Evolutionary conservation across 768 basidiomycete genomes (phyloP), one percentile per base, ranked within the genome.

Genomic region (Trametes elegans): DNA sequence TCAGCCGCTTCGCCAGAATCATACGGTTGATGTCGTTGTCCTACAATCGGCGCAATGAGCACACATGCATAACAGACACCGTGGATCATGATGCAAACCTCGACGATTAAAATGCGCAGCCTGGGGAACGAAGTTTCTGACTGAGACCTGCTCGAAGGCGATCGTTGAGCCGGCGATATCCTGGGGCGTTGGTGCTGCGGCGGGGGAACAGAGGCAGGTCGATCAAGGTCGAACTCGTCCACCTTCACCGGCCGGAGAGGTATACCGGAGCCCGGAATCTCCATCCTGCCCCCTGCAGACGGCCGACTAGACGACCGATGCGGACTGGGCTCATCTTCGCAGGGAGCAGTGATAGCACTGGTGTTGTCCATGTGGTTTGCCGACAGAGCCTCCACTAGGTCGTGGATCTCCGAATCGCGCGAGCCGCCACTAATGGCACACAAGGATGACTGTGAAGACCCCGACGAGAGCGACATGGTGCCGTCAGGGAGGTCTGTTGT

Each of bases 11-110:
- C 7, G 77, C 76, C 0, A 93, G 75, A 19, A 93, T 83, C 44
- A 73, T 78, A 8, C 84, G 81, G 65, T 93, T 92, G 63, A 91
- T 82, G 39, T 80, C 76, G 61, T 91, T 86, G 62, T 89, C 87
- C 83, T 88, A 53, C 0, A 61, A 35, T 7, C 51, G 52, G 28
- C 10, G 34, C 7, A 59, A 31, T n/a, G 32, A 13, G n/a, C 3
- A 14, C 2, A 55, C 9, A n/a, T 16, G 29, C 6, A 34, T 36
- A 21, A 2, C 35, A 42, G 9, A n/a, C 1, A n/a, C n/a, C n/a
- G n/a, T n/a, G n/a, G n/a, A n/a, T n/a, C n/a, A n/a, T n/a, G n/a
- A n/a, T n/a, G n/a, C n/a, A n/a, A n/a, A 84, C 87, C 78, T 90
- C 87, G 9, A 89, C 87, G 24, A 88, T 79, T 8, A 89, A 67